phyloP scores from a whole-genome alignment of 2,329 filamentous ascomycete genomes.

The Dothideomycetes sp. region DNA sequence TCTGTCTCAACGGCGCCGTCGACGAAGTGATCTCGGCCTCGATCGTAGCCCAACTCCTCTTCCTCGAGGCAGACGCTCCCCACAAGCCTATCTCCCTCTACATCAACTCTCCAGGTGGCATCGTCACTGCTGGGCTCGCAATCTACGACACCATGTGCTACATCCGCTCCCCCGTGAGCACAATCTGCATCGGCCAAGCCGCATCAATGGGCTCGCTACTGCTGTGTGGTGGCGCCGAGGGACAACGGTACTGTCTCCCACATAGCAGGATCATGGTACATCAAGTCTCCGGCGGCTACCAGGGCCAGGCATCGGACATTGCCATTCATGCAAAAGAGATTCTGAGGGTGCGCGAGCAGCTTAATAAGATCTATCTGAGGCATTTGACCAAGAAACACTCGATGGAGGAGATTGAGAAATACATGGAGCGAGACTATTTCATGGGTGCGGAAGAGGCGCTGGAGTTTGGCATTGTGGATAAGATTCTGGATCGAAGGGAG shows the following conservation, averaged over 20 bases:
- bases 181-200: conserved; percentile 88
- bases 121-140: conserved; percentile 70
- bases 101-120: conserved; percentile 93
- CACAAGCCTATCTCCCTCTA: conserved; percentile 95
- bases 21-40: conserved; percentile 86
- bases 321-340: conserved; percentile 98
- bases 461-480: conserved; percentile 84
- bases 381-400: conserved; percentile 70
- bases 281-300: conserved; percentile 72
- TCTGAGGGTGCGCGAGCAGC: conserved; percentile 66
- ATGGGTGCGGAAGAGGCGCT: conserved; percentile 80
- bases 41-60: conserved; percentile 90
- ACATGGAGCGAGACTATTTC: conserved; percentile 97
- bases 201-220: conserved; percentile 91
- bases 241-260: conserved; percentile 80
- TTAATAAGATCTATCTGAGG: conserved; percentile 80
- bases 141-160: conserved; percentile 99
- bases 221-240: conserved; percentile 72
- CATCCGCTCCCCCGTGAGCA: conserved; percentile 84
- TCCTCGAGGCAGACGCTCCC: conserved; percentile 93
- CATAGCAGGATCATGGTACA: conserved; percentile 96
- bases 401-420: conserved; percentile 73
- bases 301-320: conserved; percentile 65
- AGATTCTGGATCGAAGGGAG: conserved; percentile 61
- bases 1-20: conserved; percentile 85